phyloP scores from a whole-genome alignment of 371 early-diverging fungal genomes.

The Mucor circinelloides region DNA sequence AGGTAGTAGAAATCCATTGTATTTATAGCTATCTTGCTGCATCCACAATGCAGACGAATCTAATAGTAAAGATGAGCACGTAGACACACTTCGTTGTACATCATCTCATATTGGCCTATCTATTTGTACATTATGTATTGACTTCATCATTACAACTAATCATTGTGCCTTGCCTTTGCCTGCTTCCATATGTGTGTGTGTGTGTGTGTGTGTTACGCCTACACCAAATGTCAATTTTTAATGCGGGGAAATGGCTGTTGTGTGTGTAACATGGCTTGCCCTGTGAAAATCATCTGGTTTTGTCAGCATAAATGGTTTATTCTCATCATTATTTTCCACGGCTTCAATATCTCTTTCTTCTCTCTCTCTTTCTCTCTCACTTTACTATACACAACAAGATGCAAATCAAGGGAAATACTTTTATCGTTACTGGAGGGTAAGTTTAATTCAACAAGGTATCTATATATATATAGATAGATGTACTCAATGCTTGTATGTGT shows the following conservation, averaged over 20 bases:
- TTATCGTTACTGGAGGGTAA: constrained; percentile 66
- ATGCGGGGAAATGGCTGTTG: neutral
- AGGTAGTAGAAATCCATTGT: no score
- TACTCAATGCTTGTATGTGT: neutral
- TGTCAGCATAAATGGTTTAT: neutral
- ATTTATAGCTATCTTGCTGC: no score
- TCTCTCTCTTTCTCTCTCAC: neutral
- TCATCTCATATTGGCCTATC: neutral
- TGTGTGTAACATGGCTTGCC: neutral
- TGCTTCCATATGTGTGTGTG: neutral
- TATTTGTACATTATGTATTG: neutral
- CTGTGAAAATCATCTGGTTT: constrained; percentile 9
- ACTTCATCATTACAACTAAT: neutral
- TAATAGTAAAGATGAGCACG: no score
- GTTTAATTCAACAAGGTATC: neutral
- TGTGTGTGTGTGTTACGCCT: neutral
- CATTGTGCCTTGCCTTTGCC: no score
- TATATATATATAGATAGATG: neutral
- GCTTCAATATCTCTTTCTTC: neutral
- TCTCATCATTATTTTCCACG: neutral
- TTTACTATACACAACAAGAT: constrained; percentile 11
- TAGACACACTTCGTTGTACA: no score
- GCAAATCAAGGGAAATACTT: constrained; percentile 58
- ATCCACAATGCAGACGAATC: no score
- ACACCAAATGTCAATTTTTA: neutral